Evolutionary conservation across 768 basidiomycete genomes (phyloP).

Genomic region (Tylopilus intermedius): DNA sequence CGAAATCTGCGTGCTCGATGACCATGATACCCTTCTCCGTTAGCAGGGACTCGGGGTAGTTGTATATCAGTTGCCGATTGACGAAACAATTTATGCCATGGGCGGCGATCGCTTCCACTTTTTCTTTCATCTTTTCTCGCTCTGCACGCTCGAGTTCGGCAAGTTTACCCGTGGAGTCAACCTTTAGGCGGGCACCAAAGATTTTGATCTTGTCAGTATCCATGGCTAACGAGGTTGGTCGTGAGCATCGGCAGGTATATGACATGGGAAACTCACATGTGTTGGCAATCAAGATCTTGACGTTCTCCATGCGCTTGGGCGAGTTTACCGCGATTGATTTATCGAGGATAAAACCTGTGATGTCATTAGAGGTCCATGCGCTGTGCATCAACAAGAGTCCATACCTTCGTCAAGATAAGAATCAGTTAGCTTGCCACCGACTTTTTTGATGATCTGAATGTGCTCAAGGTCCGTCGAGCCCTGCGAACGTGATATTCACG

Average conservation of each 20-base stretch:
- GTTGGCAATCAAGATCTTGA: constrained; percentile 94
- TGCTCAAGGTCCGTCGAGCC: constrained; percentile 96
- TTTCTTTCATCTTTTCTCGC: constrained; percentile 98
- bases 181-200: constrained; percentile 93
- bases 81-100: constrained; percentile 98
- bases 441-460: constrained; percentile 99
- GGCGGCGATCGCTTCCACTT: constrained; percentile 89
- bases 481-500: constrained; percentile 34
- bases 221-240: constrained; percentile 61
- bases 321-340: constrained; percentile 93
- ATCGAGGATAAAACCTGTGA: constrained; percentile 90
- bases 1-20: constrained; percentile 98
- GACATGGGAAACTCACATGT: constrained; percentile 62
- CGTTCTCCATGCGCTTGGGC: constrained; percentile 91
- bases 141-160: constrained; percentile 98
- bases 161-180: constrained; percentile 92
- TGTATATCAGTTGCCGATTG: constrained; percentile 98
- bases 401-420: constrained; percentile 95
- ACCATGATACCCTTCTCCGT: constrained; percentile 92
- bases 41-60: constrained; percentile 96
- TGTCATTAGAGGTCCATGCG: neutral
- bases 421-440: constrained; percentile 97
- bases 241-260: neutral
- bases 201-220: constrained; percentile 99
- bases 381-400: constrained; percentile 4